Base-by-base conservation (phyloP, 805 yeast genomes). In the Cyberlindnera subsufficiens region DNA sequence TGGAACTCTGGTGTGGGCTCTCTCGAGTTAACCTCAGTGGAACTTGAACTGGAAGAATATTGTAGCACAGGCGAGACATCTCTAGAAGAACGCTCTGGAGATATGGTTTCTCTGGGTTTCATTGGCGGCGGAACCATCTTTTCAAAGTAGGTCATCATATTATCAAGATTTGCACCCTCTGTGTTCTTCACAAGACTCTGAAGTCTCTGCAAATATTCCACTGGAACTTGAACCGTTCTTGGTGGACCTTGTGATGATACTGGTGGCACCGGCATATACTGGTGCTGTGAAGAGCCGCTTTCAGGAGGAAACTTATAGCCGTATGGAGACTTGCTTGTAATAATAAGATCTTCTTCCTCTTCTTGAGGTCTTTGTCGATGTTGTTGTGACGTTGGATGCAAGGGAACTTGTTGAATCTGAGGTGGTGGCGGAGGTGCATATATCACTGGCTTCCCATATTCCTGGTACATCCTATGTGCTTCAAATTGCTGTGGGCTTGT, bases 281-380 rank as follows among this genome's bases (percentile, higher is more conserved):
- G 35, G 7, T 30, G 30, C n/a, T 38, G 38, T 3, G 32, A 15
- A 22, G 38, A 11, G n/a, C 25, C 4, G 18, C 14, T n/a, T 13
- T 43, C 47, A 25, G 74, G 68, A 1, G 86, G 86, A 51, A 80
- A 80, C 56, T 74, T 79, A 60, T 76, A 80, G 3, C 69, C 59
- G n/a, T 61, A 67, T 5, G 78, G 77, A 34, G 60, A 62, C 41
- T 64, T 58, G 30, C 67, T 72, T 5, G 80, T 74, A 10, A 75
- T 67, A 27, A 71, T 66, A 45, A 67, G 75, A 38, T 79, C 83
- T n/a, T 52, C 60, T 15, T 42, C 38, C 22, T 17, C 40, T 46
- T 34, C 41, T 10, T 27, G 39, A 18, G 22, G 37, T 22, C 32
- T 37, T 6, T 35, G 42, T 20, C 38, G 44, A 20, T 27, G 31